A percentile compares a stretch with the other conserved stretches of the same genome.
Evolutionary conservation across 2,329 filamentous ascomycete species (phyloP).

Genomic region (Clonostachys chloroleuca): DNA sequence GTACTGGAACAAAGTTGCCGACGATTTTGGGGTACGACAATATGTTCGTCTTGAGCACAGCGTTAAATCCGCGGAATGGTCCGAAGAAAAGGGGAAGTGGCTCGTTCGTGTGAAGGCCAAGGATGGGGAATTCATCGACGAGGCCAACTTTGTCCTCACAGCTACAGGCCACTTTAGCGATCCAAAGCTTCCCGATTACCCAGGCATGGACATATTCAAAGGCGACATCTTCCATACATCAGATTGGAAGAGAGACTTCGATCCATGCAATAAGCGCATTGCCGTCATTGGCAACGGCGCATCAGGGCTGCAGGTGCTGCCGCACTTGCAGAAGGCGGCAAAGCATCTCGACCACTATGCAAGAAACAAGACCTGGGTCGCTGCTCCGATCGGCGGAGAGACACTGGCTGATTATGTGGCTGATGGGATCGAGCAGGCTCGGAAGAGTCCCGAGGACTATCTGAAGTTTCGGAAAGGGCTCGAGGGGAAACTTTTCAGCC

Average conservation of each 20-base stretch:
- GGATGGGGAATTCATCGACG: slow-evolving; percentile 36
- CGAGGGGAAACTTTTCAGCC: no score
- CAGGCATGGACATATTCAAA: slow-evolving; percentile 36
- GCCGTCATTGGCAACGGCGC: slow-evolving; percentile 54
- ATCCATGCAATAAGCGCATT: slow-evolving; percentile 42
- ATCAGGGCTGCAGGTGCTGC: slow-evolving; percentile 48
- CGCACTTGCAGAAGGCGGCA: slow-evolving; percentile 19
- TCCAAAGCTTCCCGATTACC: slow-evolving; percentile 48
- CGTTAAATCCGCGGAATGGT: no score
- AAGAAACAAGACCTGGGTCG: slow-evolving; percentile 35
- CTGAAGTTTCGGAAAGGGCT: no score
- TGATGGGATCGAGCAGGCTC: no score
- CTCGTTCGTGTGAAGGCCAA: no score
- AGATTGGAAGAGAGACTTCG: slow-evolving; percentile 43
- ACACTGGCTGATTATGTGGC: no score
- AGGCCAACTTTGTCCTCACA: slow-evolving; percentile 7
- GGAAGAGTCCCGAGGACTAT: no score
- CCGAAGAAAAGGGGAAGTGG: no score
- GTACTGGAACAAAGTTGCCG: no score
- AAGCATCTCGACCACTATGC: slow-evolving; percentile 34
- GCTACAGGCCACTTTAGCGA: slow-evolving; percentile 1
- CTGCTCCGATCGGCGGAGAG: no score
- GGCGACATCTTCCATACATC: slow-evolving; percentile 48
- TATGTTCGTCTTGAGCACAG: no score
- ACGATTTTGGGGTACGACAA: no score